These are phyloP conservation scores for Stevia rebaudiana DNA, from an alignment of 140 eudicot genomes.

Conservation along the genomic window DNA sequence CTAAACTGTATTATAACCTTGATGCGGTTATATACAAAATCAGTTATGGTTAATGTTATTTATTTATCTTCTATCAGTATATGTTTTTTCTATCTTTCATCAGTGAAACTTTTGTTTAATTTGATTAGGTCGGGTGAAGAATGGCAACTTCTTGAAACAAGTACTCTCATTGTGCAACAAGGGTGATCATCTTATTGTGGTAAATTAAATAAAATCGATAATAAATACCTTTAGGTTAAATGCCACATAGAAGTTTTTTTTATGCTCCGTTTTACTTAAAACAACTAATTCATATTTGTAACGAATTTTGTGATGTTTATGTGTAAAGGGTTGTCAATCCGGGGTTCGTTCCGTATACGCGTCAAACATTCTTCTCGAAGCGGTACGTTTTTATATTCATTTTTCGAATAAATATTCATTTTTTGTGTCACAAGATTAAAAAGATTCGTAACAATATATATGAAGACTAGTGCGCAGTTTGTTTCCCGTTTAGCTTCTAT, in stretches of 20 bases:
- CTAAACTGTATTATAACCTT: neutral
- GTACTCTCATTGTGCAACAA: conserved; percentile 38
- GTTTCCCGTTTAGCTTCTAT: too few relatives aligned
- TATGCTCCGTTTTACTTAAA: too few relatives aligned
- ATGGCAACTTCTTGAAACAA: conserved; percentile 58
- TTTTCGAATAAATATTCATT: neutral
- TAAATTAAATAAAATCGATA: conserved; percentile 20
- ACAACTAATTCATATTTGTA: neutral
- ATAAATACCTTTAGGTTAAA: neutral
- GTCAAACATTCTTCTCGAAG: conserved; percentile 54
- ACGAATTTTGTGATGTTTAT: neutral
- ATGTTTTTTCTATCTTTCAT: neutral
- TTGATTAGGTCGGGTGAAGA: conserved; percentile 76
- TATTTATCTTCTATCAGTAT: neutral
- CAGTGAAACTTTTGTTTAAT: neutral
- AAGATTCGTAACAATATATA: too few relatives aligned
- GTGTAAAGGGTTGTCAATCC: conserved; percentile 73
- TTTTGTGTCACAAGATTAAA: neutral
- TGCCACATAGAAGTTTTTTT: too few relatives aligned
- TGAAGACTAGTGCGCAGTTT: too few relatives aligned
- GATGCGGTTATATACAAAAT: neutral
- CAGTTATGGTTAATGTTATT: neutral
- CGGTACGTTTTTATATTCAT: conserved; percentile 38
- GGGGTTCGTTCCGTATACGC: conserved; percentile 79
- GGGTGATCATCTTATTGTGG: conserved; percentile 77